These are phyloP conservation scores for Phialophora chinensis DNA, from an alignment of 2,329 filamentous ascomycete genomes.

Conservation along the genomic window DNA sequence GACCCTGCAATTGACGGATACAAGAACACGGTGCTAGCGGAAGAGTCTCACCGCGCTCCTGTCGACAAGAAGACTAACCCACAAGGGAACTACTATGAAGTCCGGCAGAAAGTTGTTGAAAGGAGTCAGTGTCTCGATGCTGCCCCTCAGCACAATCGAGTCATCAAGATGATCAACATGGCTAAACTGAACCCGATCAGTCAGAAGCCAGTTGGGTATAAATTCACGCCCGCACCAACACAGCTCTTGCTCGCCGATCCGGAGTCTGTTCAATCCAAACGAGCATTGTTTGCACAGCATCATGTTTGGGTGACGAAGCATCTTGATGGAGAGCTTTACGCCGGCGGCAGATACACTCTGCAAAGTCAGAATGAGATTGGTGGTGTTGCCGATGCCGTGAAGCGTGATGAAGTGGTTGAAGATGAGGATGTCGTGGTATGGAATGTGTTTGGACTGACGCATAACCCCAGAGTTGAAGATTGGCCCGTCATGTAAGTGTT, in stretches of 20 bases:
- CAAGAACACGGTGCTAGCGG: conserved; percentile 59
- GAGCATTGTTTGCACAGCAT: conserved; percentile 57
- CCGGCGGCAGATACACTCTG: conserved; percentile 56
- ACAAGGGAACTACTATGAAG: conserved; percentile 65
- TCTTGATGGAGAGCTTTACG: conserved; percentile 57
- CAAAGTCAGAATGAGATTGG: conserved; percentile 53
- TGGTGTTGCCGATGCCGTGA: conserved; percentile 53
- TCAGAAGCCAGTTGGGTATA: conserved; percentile 55
- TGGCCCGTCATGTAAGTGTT: conserved; percentile 55
- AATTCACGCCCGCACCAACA: conserved; percentile 54
- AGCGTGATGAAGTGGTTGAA: conserved; percentile 50
- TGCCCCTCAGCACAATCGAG: conserved; percentile 53
- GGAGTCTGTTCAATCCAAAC: conserved; percentile 51
- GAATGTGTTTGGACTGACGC: conserved; percentile 58
- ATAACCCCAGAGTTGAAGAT: conserved; percentile 59
- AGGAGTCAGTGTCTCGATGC: conserved; percentile 59
- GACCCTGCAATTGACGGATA: conserved; percentile 68
- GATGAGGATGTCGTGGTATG: conserved; percentile 58
- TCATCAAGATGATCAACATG: conserved; percentile 58
- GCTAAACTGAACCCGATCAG: conserved; percentile 51
- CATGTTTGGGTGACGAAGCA: conserved; percentile 61
- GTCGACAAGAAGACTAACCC: conserved; percentile 63
- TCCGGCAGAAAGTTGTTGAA: conserved; percentile 57
- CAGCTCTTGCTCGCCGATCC: conserved; percentile 57
- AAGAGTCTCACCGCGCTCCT: conserved; percentile 59